Percentiles rank a stretch among this genome's conserved stretches.
phyloP scores from a whole-genome alignment of 257 asterid genomes.

The Forsythia viridissima region DNA sequence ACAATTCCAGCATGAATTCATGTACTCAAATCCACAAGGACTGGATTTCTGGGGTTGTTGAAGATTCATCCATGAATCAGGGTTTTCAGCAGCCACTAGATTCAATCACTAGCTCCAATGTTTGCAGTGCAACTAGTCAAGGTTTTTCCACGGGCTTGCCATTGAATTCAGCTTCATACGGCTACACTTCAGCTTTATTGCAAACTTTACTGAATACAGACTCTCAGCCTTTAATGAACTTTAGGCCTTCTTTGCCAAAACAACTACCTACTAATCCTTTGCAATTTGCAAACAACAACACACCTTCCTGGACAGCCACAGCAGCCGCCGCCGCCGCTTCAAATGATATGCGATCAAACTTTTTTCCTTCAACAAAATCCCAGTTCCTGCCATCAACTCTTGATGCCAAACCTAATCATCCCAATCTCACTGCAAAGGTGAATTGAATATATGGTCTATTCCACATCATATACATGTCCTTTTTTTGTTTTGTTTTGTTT shows the following conservation, averaged over 20 bases:
- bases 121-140: conserved; percentile 13
- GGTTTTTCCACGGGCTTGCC: conserved; percentile 23
- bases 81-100: conserved; percentile 23
- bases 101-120: conserved; percentile 18
- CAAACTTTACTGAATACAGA: conserved; percentile 29
- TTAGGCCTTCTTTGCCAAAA: neutral
- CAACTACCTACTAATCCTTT: conserved; percentile 1
- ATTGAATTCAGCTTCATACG: conserved; percentile 30
- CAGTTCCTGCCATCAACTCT: conserved; percentile 27
- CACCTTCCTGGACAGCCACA: neutral
- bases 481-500: too few species aligned
- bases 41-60: conserved; percentile 17
- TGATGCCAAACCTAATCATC: conserved; percentile 5
- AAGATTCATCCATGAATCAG: conserved; percentile 32
- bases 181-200: conserved; percentile 35
- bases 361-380: conserved; percentile 25
- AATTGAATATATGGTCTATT: neutral
- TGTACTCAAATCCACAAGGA: conserved; percentile 24
- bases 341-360: conserved; percentile 5
- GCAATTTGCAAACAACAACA: conserved; percentile 13
- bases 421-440: conserved; percentile 20
- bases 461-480: too few species aligned
- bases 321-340: conserved; percentile 1
- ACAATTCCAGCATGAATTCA: conserved; percentile 50
- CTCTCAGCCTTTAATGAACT: conserved; percentile 24